Base-by-base conservation (phyloP, 495 filamentous ascomycete species). In the Rhizodiscina lignyota region DNA sequence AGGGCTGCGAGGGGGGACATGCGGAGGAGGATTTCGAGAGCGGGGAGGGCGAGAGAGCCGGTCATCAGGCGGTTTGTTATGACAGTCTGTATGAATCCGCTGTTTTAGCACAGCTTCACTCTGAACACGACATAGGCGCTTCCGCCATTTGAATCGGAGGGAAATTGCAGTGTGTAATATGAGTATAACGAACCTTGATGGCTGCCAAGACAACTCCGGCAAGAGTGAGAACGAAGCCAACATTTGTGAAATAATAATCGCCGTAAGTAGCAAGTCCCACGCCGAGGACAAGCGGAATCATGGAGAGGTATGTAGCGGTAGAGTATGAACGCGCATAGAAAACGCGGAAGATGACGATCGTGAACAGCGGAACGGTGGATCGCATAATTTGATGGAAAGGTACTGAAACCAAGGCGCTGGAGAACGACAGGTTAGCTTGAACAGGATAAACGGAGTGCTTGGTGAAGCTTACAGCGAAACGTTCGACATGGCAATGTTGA, bases 321-420 rank as follows among this genome's bases (percentile, higher is more conserved):
- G 57, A 54, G 43, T 72, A 73, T 26, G 49, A 51, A 18, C 62
- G 56, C 38, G 48, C 41, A 45, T 62, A 70, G 22, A 53, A 53
- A 30, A 67, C 18, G 22, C 63, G 61, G 51, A 67, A 70, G 47
- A 73, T 70, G 28, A 63, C 41, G 42, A 71, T 64, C 18, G 67
- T 66, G 44, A 67, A 64, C 39, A 69, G 44, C 15, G 68, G 69
- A 21, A 53, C 62, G 8, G 64, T 70, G 16, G 70, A 66, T 21
- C 68, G 67, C 46, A 72, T 58, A 37, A 70, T 67, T 41, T 72
- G 68, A 45, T 72, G 68, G 50, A 73, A 72, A 10, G 68, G 64
- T 4, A 72, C 59, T 4, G 67, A 68, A 21, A 73, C 68, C 47
- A 67, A 54, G 33, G 58, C 56, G 11, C 63, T 67, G 27, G 26